phyloP scores from a whole-genome alignment of 78 protist species.

The Dictyostelium firmibasis region DNA sequence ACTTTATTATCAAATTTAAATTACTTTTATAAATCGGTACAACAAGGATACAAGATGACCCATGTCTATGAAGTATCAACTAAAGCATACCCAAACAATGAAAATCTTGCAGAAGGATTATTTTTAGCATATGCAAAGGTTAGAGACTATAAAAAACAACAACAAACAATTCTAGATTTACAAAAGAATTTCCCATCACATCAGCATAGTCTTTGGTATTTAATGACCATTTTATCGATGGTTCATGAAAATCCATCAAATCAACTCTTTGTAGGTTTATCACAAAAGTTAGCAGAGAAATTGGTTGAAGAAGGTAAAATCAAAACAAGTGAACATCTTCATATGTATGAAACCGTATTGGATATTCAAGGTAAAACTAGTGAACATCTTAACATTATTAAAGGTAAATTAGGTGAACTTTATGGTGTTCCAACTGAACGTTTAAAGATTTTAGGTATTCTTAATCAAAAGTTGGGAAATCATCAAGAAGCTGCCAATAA shows the following conservation, averaged over 20 bases:
- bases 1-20: conserved; percentile 26
- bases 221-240: conserved; percentile 36
- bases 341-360: conserved; percentile 27
- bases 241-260: neutral
- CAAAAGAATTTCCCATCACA: conserved; percentile 15
- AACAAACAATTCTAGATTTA: neutral
- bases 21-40: conserved; percentile 42
- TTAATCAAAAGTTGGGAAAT: neutral
- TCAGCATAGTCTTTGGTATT: conserved; percentile 46
- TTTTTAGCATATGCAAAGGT: conserved; percentile 39
- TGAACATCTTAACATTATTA: conserved; percentile 13
- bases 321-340: conserved; percentile 13
- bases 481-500: conserved; percentile 30
- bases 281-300: conserved; percentile 51
- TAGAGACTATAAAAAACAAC: conserved; percentile 45
- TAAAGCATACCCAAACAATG: conserved; percentile 16
- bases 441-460: conserved; percentile 12
- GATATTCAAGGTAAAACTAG: conserved; percentile 9
- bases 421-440: conserved; percentile 44
- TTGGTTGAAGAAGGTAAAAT: conserved; percentile 15
- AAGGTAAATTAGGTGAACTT: conserved; percentile 50
- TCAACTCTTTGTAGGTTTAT: neutral
- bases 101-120: neutral
- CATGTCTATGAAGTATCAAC: conserved; percentile 44
- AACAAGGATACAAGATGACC: conserved; percentile 48